phyloP scores from a whole-genome alignment of 2,329 filamentous ascomycete species.

The Colletotrichum musicola region DNA sequence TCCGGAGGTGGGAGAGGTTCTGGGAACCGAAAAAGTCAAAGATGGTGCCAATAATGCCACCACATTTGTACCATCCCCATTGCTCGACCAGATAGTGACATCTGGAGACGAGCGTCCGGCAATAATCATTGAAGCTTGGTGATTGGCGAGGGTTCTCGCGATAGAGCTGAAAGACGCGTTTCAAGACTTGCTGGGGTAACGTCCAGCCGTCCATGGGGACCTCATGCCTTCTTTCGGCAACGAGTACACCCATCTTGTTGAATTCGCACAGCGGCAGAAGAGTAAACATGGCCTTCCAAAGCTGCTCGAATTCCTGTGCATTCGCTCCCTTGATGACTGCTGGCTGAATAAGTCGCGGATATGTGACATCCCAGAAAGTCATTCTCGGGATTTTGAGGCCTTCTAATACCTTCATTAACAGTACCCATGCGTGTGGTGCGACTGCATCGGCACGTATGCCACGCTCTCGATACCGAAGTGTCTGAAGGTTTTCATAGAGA shows the following conservation, averaged over 20 bases:
- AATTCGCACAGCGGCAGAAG: constrained; percentile 73
- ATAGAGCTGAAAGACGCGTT: constrained; percentile 70
- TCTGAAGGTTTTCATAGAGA: constrained; percentile 63
- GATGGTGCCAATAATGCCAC: constrained; percentile 68
- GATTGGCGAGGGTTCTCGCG: constrained; percentile 66
- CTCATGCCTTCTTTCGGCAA: constrained; percentile 53
- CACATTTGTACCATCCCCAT: constrained; percentile 75
- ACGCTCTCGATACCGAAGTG: constrained; percentile 58
- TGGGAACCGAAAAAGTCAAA: constrained; percentile 78
- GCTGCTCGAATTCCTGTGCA: constrained; percentile 62
- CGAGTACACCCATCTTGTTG: constrained; percentile 64
- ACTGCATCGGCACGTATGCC: constrained; percentile 64
- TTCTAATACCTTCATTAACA: constrained; percentile 67
- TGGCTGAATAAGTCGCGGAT: constrained; percentile 55
- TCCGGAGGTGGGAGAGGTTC: constrained; percentile 71
- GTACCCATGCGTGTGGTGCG: constrained; percentile 68
- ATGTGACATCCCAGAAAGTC: constrained; percentile 72
- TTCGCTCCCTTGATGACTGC: constrained; percentile 54
- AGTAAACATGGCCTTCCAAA: constrained; percentile 71
- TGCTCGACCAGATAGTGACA: constrained; percentile 73
- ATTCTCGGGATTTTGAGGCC: constrained; percentile 62
- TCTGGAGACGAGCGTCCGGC: constrained; percentile 68
- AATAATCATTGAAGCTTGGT: constrained; percentile 75
- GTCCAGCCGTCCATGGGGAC: constrained; percentile 69
- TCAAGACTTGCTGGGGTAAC: constrained; percentile 69